These are phyloP conservation scores for Rhizopogon vesiculosus DNA, from an alignment of 768 basidiomycete genomes.

Conservation along the genomic window DNA sequence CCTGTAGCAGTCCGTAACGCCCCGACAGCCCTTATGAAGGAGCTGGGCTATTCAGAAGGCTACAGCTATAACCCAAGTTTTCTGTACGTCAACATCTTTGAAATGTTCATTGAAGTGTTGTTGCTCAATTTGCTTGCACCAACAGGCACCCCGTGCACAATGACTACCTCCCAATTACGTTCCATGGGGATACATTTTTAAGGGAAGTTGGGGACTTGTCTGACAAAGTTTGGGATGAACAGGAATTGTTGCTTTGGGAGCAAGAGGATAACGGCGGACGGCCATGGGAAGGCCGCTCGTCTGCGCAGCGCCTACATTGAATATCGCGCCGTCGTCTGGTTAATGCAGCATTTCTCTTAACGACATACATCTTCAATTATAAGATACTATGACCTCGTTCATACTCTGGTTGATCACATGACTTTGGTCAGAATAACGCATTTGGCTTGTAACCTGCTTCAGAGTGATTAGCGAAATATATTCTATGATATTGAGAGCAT, in stretches of 20 bases:
- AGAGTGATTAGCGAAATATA: too few relatives aligned
- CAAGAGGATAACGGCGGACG: constrained; percentile 41
- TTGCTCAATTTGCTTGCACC: constrained; percentile 1
- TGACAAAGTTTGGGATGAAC: constrained; percentile 59
- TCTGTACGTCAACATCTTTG: constrained; percentile 30
- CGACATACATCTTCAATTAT: not conserved
- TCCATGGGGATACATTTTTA: constrained; percentile 41
- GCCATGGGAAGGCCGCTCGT: constrained; percentile 40
- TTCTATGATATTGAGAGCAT: too few relatives aligned
- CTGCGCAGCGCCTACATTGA: not conserved
- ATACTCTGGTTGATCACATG: too few relatives aligned
- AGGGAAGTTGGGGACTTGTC: constrained; percentile 36
- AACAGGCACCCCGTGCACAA: constrained; percentile 62
- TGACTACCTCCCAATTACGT: constrained; percentile 50
- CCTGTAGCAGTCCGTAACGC: constrained; percentile 76
- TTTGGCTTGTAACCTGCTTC: too few relatives aligned
- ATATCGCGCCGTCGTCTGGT: not conserved
- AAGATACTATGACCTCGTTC: too few relatives aligned
- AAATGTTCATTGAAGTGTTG: not conserved
- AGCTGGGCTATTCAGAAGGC: constrained; percentile 59
- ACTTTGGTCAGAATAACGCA: too few relatives aligned
- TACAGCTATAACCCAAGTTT: constrained; percentile 64
- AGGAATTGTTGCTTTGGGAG: constrained; percentile 53
- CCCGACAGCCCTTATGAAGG: constrained; percentile 66
- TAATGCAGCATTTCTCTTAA: too few relatives aligned